A percentile compares a stretch with the other conserved stretches of the same genome.
These are phyloP conservation scores for Solanum sitiens DNA, from an alignment of 257 asterid species.

Conservation along the genomic window DNA sequence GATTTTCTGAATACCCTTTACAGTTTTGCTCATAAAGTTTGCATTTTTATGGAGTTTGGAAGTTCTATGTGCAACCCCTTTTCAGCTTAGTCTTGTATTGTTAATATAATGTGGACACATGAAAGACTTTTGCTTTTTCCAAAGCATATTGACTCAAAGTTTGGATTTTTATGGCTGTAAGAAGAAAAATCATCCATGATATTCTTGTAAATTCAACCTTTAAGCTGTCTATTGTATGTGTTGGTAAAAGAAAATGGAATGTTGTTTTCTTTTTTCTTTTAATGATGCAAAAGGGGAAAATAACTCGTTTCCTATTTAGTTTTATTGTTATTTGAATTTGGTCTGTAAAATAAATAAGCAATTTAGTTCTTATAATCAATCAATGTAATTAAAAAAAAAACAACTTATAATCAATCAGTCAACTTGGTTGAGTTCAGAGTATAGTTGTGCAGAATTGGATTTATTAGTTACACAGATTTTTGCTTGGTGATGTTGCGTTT, in stretches of 20 bases:
- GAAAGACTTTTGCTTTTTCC: not conserved
- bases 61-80: not conserved
- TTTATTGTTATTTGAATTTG: not conserved
- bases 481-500: not conserved
- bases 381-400: no score
- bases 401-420: not conserved
- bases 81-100: not conserved
- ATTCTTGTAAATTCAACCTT: not conserved
- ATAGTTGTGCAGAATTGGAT: not conserved
- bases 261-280: not conserved
- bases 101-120: not conserved
- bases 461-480: not conserved
- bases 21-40: not conserved
- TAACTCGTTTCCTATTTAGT: not conserved
- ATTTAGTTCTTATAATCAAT: not conserved
- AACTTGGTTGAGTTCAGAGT: not conserved
- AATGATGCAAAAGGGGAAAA: not conserved
- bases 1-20: not conserved
- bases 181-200: not conserved
- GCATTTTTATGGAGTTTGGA: not conserved
- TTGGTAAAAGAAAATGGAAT: not conserved
- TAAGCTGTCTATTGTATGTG: not conserved
- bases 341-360: not conserved
- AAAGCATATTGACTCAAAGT: not conserved
- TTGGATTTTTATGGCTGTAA: not conserved